Evolutionary conservation across 768 basidiomycete species (phyloP), one percentile per base, ranked within the genome.

Genomic region (Chalciporus chontae): DNA sequence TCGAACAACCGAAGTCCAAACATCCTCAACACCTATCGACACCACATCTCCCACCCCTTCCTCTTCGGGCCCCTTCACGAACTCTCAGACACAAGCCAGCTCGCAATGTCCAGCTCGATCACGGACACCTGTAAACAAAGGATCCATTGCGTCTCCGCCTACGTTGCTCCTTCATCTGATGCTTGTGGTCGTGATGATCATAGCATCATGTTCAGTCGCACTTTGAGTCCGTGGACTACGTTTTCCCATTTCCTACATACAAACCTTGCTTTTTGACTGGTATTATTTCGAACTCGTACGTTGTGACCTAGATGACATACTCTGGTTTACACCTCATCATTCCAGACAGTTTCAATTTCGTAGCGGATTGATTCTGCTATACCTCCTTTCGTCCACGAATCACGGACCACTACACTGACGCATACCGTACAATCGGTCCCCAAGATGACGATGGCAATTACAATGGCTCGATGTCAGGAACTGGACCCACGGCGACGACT

Each of bases 401-500:
- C 31, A 14, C 9, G 9, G 10, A 14, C 10, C 31, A 10, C 10
- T 31, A 14, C 32, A n/a, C 14, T 8, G 14, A 36, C 34, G n/a
- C 8, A 36, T 36, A 36, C 34, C 15, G 34, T 36, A 36, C 34
- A n/a, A 36, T 9, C 5, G n/a, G 34, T 36, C 5, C 5, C 34
- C 8, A 15, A 36, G n/a, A 18, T 31, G 18, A 9, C 14, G 24
- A 31, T 24, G 21, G 11, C 40, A 18, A 43, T 40, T 66, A 83
- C 61, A 88, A 61, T 1, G 87, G 81, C 56, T 79, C 73, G 43
- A 95, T 82, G 58, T 81, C 61, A 1, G 85, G 85, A 45, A 78
- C 65, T 0, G 91, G 92, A 1, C 92, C 92, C 6, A 76, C 69
- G 3, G 91, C 84, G 4, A 95, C 83, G 57, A 94, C 70, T 40